Evolutionary conservation across 1,139 yeast genomes (phyloP).

Genomic region (Geotrichum restrictum): DNA sequence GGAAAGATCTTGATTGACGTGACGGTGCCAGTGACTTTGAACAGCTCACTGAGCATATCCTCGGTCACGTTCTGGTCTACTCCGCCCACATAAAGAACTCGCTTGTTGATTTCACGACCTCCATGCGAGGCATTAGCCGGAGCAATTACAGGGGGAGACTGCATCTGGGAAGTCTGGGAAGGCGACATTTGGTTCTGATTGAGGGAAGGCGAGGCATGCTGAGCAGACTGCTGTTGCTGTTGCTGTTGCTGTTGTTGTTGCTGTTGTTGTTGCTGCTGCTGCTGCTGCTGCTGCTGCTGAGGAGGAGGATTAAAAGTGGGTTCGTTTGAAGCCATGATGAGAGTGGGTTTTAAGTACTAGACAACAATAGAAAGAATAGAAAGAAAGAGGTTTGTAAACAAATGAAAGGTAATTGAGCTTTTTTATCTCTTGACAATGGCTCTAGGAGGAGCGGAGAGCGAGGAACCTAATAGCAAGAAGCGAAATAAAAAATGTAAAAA

Average conservation of each 20-base stretch:
- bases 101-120: slow-evolving; percentile 73
- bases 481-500: not conserved
- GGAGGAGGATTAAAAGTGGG: not conserved
- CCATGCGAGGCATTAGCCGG: slow-evolving; percentile 75
- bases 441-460: not conserved
- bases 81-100: slow-evolving; percentile 73
- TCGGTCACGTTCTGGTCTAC: slow-evolving; percentile 64
- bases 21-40: slow-evolving; percentile 56
- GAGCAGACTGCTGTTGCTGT: not conserved
- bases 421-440: not conserved
- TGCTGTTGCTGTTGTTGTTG: not conserved
- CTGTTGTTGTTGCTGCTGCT: not conserved
- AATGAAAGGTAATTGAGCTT: not conserved
- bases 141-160: slow-evolving; percentile 22
- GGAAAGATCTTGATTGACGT: slow-evolving; percentile 52
- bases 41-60: slow-evolving; percentile 56
- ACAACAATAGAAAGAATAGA: not conserved
- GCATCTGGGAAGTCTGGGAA: not conserved
- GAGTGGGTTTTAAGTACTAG: not conserved
- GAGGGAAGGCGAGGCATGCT: not conserved
- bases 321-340: slow-evolving; percentile 5
- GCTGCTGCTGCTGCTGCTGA: too few relatives aligned
- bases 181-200: not conserved
- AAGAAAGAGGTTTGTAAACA: not conserved
- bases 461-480: not conserved